Evolutionary conservation across 176 grass and related monocot genomes (phyloP).

Genomic region (Guadua angustifolia): DNA sequence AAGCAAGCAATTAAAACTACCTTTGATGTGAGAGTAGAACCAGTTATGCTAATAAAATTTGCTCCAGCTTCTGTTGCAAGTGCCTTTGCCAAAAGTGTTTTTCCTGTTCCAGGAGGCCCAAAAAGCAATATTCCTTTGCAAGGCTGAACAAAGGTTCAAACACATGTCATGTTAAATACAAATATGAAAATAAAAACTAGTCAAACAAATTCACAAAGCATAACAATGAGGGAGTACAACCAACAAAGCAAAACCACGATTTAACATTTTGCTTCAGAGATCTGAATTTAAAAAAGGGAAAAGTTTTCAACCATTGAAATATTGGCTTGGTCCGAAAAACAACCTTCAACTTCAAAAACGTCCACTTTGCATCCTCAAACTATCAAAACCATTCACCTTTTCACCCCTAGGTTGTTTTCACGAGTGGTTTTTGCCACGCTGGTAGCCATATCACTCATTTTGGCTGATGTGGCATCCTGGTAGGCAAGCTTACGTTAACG

Average conservation of each 20-base stretch:
- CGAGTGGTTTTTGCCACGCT: too few relatives aligned
- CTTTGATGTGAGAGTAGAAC: constrained; percentile 93
- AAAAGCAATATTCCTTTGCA: constrained; percentile 99
- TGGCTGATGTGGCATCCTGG: too few relatives aligned
- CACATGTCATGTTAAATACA: constrained; percentile 22
- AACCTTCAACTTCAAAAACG: too few relatives aligned
- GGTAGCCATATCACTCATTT: too few relatives aligned
- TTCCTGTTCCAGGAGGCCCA: constrained; percentile 95
- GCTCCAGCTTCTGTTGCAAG: constrained; percentile 97
- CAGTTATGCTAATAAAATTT: constrained; percentile 92
- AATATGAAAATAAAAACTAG: neutral
- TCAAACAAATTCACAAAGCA: constrained; percentile 16
- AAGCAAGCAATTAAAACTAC: constrained; percentile 43
- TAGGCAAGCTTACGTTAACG: too few relatives aligned
- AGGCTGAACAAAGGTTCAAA: constrained; percentile 59
- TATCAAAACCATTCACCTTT: too few relatives aligned
- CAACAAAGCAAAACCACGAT: constrained; percentile 16
- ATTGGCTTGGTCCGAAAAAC: too few relatives aligned
- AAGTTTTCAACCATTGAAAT: too few relatives aligned
- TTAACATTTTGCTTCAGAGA: constrained; percentile 7
- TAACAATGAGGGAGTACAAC: neutral
- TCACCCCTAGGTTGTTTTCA: too few relatives aligned
- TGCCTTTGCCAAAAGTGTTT: constrained; percentile 97
- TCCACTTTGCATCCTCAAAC: too few relatives aligned
- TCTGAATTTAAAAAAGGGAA: neutral